phyloP scores from a whole-genome alignment of 495 filamentous ascomycete genomes.

The Filosporella fistucella region DNA sequence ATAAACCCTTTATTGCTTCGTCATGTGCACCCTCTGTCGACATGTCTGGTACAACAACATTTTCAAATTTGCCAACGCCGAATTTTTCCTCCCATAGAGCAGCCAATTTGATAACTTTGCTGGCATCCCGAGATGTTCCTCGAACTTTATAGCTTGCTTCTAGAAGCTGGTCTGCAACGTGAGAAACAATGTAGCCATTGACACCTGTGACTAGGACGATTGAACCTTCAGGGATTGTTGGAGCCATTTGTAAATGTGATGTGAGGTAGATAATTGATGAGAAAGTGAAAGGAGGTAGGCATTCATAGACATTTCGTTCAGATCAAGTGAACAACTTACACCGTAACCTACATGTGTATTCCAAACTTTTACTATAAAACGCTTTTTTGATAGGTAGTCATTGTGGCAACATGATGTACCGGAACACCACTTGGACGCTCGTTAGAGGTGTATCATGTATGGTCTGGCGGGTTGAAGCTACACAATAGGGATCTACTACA shows the following conservation, averaged over 20 bases:
- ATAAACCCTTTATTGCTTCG: slow-evolving; percentile 35
- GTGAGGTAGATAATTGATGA: background rate
- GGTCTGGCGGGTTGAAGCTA: too few species aligned
- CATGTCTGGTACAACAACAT: slow-evolving; percentile 36
- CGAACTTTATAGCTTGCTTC: slow-evolving; percentile 45
- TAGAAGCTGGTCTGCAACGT: slow-evolving; percentile 45
- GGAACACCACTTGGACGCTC: too few species aligned
- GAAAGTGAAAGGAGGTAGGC: background rate
- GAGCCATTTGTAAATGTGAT: too few species aligned
- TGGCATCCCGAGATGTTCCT: slow-evolving; percentile 41
- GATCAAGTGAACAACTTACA: too few species aligned
- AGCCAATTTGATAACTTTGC: slow-evolving; percentile 38
- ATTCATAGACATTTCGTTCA: too few species aligned
- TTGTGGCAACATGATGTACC: too few species aligned
- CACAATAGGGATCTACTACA: too few species aligned
- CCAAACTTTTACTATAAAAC: too few species aligned
- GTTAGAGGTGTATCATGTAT: too few species aligned
- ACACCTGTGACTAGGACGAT: slow-evolving; percentile 48
- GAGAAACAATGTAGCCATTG: slow-evolving; percentile 51
- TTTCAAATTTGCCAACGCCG: slow-evolving; percentile 34
- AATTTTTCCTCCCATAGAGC: slow-evolving; percentile 36
- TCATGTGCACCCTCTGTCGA: slow-evolving; percentile 33
- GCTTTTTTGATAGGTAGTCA: too few species aligned
- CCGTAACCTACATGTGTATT: too few species aligned
- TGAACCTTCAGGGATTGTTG: slow-evolving; percentile 15